phyloP scores from a whole-genome alignment of 225 moss, liverwort and hornwort species.

The Sphagnum tenellum region DNA sequence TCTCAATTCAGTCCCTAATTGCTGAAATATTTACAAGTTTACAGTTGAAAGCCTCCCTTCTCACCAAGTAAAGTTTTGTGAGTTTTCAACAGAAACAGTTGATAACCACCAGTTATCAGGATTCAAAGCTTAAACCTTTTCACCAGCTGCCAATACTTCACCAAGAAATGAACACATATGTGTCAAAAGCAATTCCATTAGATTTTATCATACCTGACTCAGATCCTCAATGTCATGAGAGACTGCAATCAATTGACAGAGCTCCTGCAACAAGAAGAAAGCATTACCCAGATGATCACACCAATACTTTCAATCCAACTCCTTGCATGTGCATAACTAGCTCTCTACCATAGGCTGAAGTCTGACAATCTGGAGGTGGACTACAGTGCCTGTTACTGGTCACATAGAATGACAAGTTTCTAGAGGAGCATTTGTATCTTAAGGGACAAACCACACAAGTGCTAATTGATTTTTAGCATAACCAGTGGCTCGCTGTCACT shows the following conservation, averaged over 20 bases:
- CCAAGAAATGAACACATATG: neutral
- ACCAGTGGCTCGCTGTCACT: too few relatives aligned
- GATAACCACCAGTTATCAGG: neutral
- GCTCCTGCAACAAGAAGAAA: conserved; percentile 16
- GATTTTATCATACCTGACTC: conserved; percentile 22
- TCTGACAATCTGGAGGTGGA: too few relatives aligned
- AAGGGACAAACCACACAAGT: neutral
- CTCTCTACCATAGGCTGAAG: too few relatives aligned
- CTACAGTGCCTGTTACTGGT: neutral
- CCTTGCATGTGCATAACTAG: neutral
- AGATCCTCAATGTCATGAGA: conserved; percentile 32
- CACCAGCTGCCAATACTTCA: neutral
- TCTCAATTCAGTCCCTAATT: neutral
- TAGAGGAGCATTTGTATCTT: neutral
- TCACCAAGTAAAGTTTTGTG: neutral
- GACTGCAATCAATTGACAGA: conserved; percentile 32
- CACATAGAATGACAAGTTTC: neutral
- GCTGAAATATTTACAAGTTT: too few relatives aligned
- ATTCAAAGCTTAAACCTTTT: neutral
- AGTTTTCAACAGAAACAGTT: neutral
- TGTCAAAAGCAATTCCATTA: neutral
- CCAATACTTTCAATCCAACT: neutral
- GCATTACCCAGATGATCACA: neutral
- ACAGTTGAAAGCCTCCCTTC: too few relatives aligned
- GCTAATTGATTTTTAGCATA: too few relatives aligned